phyloP scores from a whole-genome alignment of 352 stramenopile genomes.

The Phytophthora ohioensis region DNA sequence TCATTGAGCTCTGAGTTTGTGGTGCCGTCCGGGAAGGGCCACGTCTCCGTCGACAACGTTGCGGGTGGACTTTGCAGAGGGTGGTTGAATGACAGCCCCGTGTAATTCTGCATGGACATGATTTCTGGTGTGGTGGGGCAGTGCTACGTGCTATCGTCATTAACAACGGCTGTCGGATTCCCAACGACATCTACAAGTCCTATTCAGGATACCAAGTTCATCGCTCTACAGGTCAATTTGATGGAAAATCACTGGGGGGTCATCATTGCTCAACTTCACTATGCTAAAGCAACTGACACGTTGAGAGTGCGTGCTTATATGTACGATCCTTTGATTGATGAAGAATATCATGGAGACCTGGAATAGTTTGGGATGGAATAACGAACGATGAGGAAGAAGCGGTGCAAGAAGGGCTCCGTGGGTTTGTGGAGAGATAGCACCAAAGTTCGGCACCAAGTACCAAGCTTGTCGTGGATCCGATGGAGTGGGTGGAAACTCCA shows the following conservation, averaged over 20 bases:
- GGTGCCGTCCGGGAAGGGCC: neutral
- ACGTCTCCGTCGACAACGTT: slow-evolving; percentile 15
- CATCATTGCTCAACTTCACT: slow-evolving; percentile 5
- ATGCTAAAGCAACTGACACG: neutral
- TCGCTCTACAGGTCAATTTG: slow-evolving; percentile 11
- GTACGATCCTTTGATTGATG: slow-evolving; percentile 14
- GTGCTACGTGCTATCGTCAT: slow-evolving; percentile 1
- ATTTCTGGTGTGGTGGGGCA: neutral
- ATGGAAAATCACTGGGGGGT: slow-evolving; percentile 15
- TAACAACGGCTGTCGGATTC: slow-evolving; percentile 4
- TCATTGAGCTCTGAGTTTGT: slow-evolving; percentile 11
- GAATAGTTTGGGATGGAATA: slow-evolving; percentile 7
- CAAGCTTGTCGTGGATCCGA: neutral
- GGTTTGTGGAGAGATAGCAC: slow-evolving; percentile 5
- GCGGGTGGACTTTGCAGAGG: slow-evolving; percentile 12
- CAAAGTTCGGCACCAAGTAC: neutral
- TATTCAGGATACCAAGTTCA: slow-evolving; percentile 5
- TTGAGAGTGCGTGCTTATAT: slow-evolving; percentile 7
- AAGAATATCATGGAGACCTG: slow-evolving; percentile 12
- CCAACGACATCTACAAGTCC: neutral
- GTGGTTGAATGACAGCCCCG: slow-evolving; percentile 12
- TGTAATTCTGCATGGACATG: slow-evolving; percentile 12
- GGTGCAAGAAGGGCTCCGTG: slow-evolving; percentile 1
- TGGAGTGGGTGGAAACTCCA: slow-evolving; percentile 6
- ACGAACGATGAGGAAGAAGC: neutral